Conservation (phyloP, 257 asterid species). For the Jasminum sambac region DNA sequence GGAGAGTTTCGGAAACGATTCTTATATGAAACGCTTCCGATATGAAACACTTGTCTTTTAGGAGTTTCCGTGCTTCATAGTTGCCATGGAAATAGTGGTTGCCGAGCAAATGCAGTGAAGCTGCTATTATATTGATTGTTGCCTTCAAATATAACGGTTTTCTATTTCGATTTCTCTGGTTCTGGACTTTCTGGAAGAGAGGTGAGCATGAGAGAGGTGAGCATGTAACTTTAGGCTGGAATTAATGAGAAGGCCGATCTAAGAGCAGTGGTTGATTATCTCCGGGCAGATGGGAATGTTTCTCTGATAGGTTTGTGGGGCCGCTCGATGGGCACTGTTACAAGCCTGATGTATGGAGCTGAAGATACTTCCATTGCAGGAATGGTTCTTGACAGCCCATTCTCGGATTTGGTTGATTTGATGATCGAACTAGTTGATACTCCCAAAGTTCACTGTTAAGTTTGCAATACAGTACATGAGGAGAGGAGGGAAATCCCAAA, state of each 20-base stretch:
- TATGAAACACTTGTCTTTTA: too few species aligned
- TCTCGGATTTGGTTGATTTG: constrained; percentile 89
- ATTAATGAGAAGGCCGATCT: constrained; percentile 97
- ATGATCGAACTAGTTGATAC: constrained; percentile 95
- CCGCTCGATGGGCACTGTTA: constrained; percentile 98
- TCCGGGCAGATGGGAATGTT: constrained; percentile 77
- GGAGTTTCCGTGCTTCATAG: too few species aligned
- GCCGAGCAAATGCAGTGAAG: constrained; percentile 99
- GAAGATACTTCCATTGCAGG: constrained; percentile 99
- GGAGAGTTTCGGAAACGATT: too few species aligned
- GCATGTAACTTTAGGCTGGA: constrained; percentile 92
- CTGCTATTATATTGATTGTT: constrained; percentile 87
- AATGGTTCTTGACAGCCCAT: constrained; percentile 96
- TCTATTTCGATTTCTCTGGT: constrained; percentile 92
- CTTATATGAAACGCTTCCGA: too few species aligned
- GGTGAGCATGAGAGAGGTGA: too few species aligned
- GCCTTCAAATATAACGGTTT: constrained; percentile 83
- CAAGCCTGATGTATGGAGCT: constrained; percentile 91
- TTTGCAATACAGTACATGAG: constrained; percentile 85
- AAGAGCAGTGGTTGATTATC: constrained; percentile 74
- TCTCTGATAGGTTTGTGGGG: constrained; percentile 95
- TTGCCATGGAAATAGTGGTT: too few species aligned
- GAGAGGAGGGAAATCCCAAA: constrained; percentile 75
- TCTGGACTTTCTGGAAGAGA: constrained; percentile 97
- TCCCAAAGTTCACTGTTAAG: constrained; percentile 92